Evolutionary conservation across 2,329 filamentous ascomycete genomes (phyloP), one percentile per base, ranked within the genome.

Genomic region (Penicillium sp.): DNA sequence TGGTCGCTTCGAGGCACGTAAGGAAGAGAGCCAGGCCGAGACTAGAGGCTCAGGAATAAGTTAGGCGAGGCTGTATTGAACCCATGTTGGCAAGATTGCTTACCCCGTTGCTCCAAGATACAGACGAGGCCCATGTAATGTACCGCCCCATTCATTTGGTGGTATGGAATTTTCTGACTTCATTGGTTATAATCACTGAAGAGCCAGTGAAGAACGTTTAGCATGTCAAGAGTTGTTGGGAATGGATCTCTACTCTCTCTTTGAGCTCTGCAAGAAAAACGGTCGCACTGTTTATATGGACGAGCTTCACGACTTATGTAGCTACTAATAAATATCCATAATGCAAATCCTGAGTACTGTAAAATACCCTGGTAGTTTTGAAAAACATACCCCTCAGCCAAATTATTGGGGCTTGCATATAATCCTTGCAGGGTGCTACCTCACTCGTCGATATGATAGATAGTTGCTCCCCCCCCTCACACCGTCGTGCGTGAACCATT

Each of bases 1-100:
- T 81, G 3, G 79, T 80, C 7, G 74, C 79, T 54, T 82, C 80
- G 3, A 80, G 66, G 0, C 74, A 76, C 0, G 79, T 76, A 2
- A 83, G 68, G 34, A 81, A 73, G 3, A 79, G 66, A 33, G 60
- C 56, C 28, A 69, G 21, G 23, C 62, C 66, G 9, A 67, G 33
- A 4, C 64, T 68, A 39, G 9, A 21, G n/a, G 13, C 2, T 39
- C 0, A 11, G 1, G 5, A 16, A 19, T 42, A 24, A 31, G 16
- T 34, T 42, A 16, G 3, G 14, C 7, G 14, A 1, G 13, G 19
- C n/a, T n/a, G n/a, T n/a, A n/a, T n/a, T 9, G 19, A 11, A 26
- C 16, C 9, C 3, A 31, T 10, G 8, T 9, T 18, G 14, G n/a
- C 13, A 10, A 10, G n/a, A 18, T 51, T 51, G 8, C 45, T 21